Evolutionary conservation across 441 rosid species (phyloP), one percentile per base, ranked within the genome.

Genomic region (Corymbia citriodora): DNA sequence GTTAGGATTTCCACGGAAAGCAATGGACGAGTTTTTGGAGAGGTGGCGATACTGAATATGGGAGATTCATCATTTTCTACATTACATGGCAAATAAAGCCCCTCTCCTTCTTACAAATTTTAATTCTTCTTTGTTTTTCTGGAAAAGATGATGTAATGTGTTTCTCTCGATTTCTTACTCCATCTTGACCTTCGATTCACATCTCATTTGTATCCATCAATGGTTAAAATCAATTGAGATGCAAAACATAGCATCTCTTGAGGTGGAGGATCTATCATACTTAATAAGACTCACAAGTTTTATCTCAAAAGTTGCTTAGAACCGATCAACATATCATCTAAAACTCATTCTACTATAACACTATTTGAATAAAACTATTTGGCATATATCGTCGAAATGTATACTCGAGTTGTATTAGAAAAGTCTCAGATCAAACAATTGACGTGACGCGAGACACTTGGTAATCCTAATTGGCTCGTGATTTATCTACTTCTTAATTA

Each of bases 1-100:
- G 94, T 89, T 92, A 92, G 92, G 94, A 90, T 89, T 92, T 90
- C 91, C 90, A 91, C 2, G 88, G 88, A 88, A 88, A 87, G 65
- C 70, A 89, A 87, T 61, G 90, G 92, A 89, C 89, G 91, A 89
- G 92, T 79, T 93, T 59, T 85, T 63, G 88, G 89, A 87, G 90
- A 88, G 91, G 90, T 89, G 92, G 92, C 92, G 92, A 93, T 92
- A 93, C 91, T 40, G 91, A 91, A 90, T 92, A 21, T 8, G 18
- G 55, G 33, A 13, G 65, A 55, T 89, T 93, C 92, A 92, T 92
- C 93, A 48, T 93, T 94, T 92, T 92, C 92, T 89, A 87, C 59
- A 21, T 40, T 40, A 88, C 10, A 89, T 55, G 50, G 88, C 49
- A 59, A 57, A 87, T 36, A 36, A 36, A 19, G 82, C 82, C 49